Percentiles rank a stretch among this genome's conserved stretches.
Evolutionary conservation across 176 grass and related monocot species (phyloP).

Genomic region (Bothriochloa decipiens): DNA sequence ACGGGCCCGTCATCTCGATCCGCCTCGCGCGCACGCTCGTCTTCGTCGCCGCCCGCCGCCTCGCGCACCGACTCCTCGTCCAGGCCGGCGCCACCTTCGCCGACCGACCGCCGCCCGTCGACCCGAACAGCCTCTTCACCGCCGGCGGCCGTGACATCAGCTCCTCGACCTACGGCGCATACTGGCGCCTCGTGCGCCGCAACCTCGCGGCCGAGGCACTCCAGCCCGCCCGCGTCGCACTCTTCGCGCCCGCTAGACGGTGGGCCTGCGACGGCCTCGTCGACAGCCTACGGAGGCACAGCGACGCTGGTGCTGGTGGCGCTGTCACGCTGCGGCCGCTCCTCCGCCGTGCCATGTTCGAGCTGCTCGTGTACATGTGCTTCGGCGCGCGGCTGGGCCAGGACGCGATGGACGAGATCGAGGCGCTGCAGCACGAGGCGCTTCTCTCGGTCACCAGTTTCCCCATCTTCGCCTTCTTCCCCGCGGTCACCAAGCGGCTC

Average conservation of each 20-base stretch:
- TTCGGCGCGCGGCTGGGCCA: conserved; percentile 49
- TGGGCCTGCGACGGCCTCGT: conserved; percentile 48
- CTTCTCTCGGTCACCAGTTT: conserved; percentile 26
- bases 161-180: conserved; percentile 42
- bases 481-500: conserved; percentile 54
- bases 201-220: conserved; percentile 57
- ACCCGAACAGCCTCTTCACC: background rate
- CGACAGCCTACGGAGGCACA: background rate
- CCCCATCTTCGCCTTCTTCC: conserved; percentile 62
- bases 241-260: conserved; percentile 35
- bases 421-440: conserved; percentile 1
- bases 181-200: conserved; percentile 60
- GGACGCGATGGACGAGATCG: conserved; percentile 47
- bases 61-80: conserved; percentile 45
- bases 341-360: conserved; percentile 56
- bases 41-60: conserved; percentile 59
- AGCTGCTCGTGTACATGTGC: conserved; percentile 66
- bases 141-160: conserved; percentile 47
- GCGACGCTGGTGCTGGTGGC: background rate
- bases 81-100: conserved; percentile 42
- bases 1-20: conserved; percentile 54
- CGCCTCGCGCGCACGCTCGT: conserved; percentile 47
- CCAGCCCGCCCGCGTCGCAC: conserved; percentile 2
- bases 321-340: conserved; percentile 32
- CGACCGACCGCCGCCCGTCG: conserved; percentile 26